Evolutionary conservation across 257 asterid genomes (phyloP).

Genomic region (Striga asiatica): DNA sequence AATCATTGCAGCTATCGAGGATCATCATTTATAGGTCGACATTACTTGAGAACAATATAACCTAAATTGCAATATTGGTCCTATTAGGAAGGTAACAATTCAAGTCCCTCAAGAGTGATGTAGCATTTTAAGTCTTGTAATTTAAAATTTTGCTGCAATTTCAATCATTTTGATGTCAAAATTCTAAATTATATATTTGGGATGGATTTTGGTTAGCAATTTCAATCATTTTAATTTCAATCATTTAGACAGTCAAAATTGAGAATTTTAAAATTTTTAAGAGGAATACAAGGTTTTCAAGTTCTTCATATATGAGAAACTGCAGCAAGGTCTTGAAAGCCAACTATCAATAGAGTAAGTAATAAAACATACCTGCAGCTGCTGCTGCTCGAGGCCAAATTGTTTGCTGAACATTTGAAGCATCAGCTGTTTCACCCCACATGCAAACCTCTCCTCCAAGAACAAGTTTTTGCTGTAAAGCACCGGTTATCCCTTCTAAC

Average conservation of each 20-base stretch:
- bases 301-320: background rate
- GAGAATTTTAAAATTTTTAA: background rate
- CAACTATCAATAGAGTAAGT: conserved; percentile 1
- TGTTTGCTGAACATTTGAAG: conserved; percentile 76
- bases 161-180: no score
- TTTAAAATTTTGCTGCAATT: no score
- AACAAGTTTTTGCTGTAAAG: conserved; percentile 57
- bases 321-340: conserved; percentile 6
- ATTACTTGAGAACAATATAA: no score
- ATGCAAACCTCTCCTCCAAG: conserved; percentile 95
- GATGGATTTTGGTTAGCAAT: no score
- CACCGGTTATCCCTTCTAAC: conserved; percentile 52
- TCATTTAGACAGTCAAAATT: background rate
- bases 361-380: conserved; percentile 57
- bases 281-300: background rate
- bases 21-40: no score
- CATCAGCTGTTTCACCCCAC: conserved; percentile 89
- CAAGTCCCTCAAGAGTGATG: no score
- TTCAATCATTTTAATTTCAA: no score
- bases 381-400: conserved; percentile 99
- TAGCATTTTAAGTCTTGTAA: no score
- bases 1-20: no score
- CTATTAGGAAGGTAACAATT: no score
- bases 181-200: no score
- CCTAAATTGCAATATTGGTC: no score